These are phyloP conservation scores for Novymonas esmeraldas DNA, from an alignment of 208 protist genomes.

Conservation along the genomic window DNA sequence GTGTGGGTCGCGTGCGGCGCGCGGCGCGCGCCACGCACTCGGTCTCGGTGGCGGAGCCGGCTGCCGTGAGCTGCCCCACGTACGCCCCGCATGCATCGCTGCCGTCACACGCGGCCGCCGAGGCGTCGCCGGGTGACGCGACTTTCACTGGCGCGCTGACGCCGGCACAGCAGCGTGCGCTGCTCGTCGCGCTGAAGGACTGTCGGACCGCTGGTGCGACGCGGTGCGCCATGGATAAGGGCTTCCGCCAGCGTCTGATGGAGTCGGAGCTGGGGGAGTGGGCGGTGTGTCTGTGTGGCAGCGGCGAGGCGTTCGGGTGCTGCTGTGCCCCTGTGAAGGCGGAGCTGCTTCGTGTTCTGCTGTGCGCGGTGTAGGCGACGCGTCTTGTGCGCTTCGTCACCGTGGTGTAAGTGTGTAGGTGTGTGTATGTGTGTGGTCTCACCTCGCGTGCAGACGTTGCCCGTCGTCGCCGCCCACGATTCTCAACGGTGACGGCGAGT, in stretches of 20 bases:
- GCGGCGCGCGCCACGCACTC: too few species aligned
- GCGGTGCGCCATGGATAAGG: constrained; percentile 46
- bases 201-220: constrained; percentile 48
- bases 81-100: not conserved
- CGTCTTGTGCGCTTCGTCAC: too few species aligned
- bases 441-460: too few species aligned
- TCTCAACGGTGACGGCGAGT: too few species aligned
- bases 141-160: not conserved
- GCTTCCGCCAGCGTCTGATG: constrained; percentile 37
- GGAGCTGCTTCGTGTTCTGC: too few species aligned
- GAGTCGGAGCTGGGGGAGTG: constrained; percentile 10
- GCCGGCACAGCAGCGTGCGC: constrained; percentile 15
- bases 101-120: not conserved
- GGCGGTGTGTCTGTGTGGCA: constrained; percentile 47
- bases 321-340: constrained; percentile 55
- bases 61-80: not conserved
- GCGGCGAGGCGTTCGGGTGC: constrained; percentile 39
- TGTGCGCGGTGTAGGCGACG: not conserved
- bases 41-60: too few species aligned
- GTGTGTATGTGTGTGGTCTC: too few species aligned
- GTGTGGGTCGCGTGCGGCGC: too few species aligned
- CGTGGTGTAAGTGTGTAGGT: too few species aligned
- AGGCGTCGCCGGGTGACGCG: not conserved
- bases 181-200: constrained; percentile 32
- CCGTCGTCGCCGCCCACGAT: too few species aligned